These are phyloP conservation scores for Euphorbia tirucalli DNA, from an alignment of 345 rosid genomes.

Conservation along the genomic window DNA sequence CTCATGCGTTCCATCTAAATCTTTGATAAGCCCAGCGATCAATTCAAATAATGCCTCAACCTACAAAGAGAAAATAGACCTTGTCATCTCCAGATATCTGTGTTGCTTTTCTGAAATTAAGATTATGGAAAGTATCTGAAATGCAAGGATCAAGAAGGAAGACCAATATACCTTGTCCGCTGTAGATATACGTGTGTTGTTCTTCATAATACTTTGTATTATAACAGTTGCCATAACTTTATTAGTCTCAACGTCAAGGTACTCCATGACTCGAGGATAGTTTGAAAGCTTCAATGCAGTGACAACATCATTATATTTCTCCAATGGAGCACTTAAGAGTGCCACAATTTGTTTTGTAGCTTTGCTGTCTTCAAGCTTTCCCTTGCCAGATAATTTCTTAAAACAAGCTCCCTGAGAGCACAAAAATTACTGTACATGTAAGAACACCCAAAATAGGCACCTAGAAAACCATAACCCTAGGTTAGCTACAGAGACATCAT, in stretches of 20 bases:
- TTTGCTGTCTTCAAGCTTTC: conserved; percentile 76
- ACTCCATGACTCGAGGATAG: conserved; percentile 82
- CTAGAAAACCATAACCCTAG: not conserved
- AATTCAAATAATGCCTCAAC: conserved; percentile 92
- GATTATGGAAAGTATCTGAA: conserved; percentile 13
- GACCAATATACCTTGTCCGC: conserved; percentile 62
- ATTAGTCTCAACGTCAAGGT: conserved; percentile 83
- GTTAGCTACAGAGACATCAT: not conserved
- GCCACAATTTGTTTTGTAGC: conserved; percentile 93
- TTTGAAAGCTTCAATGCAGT: conserved; percentile 85
- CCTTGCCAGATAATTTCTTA: conserved; percentile 67
- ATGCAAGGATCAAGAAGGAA: conserved; percentile 19
- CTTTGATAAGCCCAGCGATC: conserved; percentile 87
- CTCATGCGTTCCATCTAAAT: conserved; percentile 65
- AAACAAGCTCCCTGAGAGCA: conserved; percentile 85
- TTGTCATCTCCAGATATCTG: not conserved
- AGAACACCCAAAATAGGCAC: conserved; percentile 9
- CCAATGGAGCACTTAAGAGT: conserved; percentile 94
- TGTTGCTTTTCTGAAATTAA: conserved; percentile 2
- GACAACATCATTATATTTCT: conserved; percentile 91
- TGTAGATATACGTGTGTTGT: conserved; percentile 69
- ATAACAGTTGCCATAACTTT: conserved; percentile 93
- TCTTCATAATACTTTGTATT: conserved; percentile 94
- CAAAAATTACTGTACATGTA: not conserved
- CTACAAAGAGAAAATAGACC: conserved; percentile 32